These are phyloP conservation scores for Stenocarpella maydis DNA, from an alignment of 2,329 filamentous ascomycete species.

Conservation along the genomic window DNA sequence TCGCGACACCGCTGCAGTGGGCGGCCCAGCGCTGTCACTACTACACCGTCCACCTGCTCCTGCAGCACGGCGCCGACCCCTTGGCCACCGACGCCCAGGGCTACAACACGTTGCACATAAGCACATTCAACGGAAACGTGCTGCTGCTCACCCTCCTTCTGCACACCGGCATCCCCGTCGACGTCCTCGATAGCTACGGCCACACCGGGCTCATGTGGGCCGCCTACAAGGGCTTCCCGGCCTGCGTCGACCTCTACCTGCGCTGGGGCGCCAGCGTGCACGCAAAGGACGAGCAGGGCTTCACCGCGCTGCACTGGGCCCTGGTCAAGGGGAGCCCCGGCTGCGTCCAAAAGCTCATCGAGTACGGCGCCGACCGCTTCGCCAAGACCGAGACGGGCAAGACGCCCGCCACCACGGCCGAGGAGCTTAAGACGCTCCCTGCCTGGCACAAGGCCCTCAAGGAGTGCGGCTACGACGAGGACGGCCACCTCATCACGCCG, in stretches of 20 bases:
- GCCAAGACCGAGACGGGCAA: conserved; percentile 90
- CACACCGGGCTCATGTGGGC: conserved; percentile 99
- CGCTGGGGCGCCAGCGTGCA: conserved; percentile 96
- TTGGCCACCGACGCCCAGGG: conserved; percentile 92
- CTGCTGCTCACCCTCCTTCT: conserved; percentile 88
- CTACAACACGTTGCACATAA: conserved; percentile 97
- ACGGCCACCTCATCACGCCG: conserved; percentile 74
- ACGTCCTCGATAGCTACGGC: conserved; percentile 86
- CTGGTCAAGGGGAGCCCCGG: conserved; percentile 90
- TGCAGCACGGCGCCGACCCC: conserved; percentile 91
- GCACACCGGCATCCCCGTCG: conserved; percentile 94
- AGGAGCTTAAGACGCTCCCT: conserved; percentile 85
- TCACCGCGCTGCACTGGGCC: conserved; percentile 96
- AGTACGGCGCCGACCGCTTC: conserved; percentile 94
- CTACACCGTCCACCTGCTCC: conserved; percentile 91
- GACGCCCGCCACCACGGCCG: conserved; percentile 84
- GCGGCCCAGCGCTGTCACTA: conserved; percentile 96
- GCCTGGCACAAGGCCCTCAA: conserved; percentile 85
- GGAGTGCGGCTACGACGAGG: conserved; percentile 83
- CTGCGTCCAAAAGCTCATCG: conserved; percentile 92
- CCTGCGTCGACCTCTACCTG: conserved; percentile 89
- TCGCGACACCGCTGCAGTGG: conserved; percentile 95
- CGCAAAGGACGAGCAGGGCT: conserved; percentile 87
- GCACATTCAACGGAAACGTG: conserved; percentile 96
- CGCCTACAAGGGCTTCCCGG: conserved; percentile 94